Evolutionary conservation across 106 monocot genomes (phyloP).

Genomic region (Acanthochlamys bracteata): DNA sequence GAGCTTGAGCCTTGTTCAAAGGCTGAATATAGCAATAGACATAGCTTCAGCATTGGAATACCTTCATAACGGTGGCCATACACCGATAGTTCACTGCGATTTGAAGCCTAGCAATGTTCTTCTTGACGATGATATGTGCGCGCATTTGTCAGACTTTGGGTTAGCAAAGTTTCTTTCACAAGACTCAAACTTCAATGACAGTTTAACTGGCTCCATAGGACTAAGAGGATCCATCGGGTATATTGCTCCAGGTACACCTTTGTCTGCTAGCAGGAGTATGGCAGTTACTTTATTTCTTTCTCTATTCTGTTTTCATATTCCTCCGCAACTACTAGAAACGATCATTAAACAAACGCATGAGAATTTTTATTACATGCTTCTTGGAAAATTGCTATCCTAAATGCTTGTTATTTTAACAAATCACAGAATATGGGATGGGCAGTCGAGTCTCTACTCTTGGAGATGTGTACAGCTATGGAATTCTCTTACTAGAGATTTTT

Average conservation of each 20-base stretch:
- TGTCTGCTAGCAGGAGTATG: too few relatives aligned
- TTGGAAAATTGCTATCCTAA: too few relatives aligned
- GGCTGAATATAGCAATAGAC: constrained; percentile 14
- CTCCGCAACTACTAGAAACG: too few relatives aligned
- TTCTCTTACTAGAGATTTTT: constrained; percentile 21
- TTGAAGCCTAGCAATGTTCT: constrained; percentile 17
- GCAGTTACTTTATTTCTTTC: not conserved
- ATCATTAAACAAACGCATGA: too few relatives aligned
- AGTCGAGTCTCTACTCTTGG: constrained; percentile 13
- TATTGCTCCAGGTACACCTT: constrained; percentile 19
- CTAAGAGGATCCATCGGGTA: constrained; percentile 15
- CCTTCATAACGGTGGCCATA: constrained; percentile 8
- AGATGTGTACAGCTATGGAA: constrained; percentile 30
- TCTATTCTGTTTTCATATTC: too few relatives aligned
- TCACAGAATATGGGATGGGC: constrained; percentile 20
- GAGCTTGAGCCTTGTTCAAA: not conserved
- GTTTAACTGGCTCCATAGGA: not conserved
- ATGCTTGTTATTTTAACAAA: not conserved
- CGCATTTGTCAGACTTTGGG: constrained; percentile 12
- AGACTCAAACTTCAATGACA: not conserved
- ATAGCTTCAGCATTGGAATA: constrained; percentile 16
- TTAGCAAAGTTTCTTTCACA: constrained; percentile 8
- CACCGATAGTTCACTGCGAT: constrained; percentile 12
- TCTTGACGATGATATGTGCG: constrained; percentile 7
- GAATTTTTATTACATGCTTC: too few relatives aligned